phyloP scores from a whole-genome alignment of 345 rosid species.

The Iberis pinnata region DNA sequence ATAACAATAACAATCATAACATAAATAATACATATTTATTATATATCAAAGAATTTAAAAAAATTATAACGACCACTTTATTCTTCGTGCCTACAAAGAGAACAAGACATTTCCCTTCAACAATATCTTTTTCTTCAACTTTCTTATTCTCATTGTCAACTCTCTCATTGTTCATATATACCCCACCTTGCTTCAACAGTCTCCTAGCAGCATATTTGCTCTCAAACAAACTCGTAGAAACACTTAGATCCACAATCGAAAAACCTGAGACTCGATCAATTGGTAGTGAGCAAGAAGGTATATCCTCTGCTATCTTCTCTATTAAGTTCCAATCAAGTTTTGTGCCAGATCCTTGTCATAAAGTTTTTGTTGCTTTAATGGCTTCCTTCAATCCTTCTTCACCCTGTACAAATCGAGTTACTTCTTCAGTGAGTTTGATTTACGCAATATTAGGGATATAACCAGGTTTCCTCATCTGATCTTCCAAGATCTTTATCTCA shows the following conservation, averaged over 20 bases:
- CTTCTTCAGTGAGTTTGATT: conserved; percentile 79
- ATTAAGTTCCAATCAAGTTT: conserved; percentile 82
- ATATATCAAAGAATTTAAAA: conserved; percentile 34
- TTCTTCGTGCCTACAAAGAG: conserved; percentile 94
- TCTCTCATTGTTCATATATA: conserved; percentile 88
- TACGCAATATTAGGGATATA: conserved; percentile 68
- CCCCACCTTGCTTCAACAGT: conserved; percentile 83
- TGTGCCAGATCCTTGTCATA: conserved; percentile 87
- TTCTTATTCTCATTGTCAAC: conserved; percentile 63
- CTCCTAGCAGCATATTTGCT: conserved; percentile 82
- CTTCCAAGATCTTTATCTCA: conserved; percentile 57
- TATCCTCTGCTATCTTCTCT: conserved; percentile 78
- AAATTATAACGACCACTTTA: conserved; percentile 74
- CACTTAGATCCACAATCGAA: conserved; percentile 60
- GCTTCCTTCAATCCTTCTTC: conserved; percentile 88
- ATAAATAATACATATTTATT: too few species aligned
- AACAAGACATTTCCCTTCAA: conserved; percentile 83
- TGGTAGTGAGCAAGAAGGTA: conserved; percentile 69
- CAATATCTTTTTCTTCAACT: conserved; percentile 64
- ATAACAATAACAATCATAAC: too few species aligned
- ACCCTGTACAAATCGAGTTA: conserved; percentile 85
- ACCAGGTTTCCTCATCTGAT: conserved; percentile 57
- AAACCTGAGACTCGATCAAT: conserved; percentile 47
- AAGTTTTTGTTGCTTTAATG: conserved; percentile 76
- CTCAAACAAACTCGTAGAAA: conserved; percentile 75